Evolutionary conservation across 306 rosid genomes (phyloP).

Genomic region (Cucumis hystrix): DNA sequence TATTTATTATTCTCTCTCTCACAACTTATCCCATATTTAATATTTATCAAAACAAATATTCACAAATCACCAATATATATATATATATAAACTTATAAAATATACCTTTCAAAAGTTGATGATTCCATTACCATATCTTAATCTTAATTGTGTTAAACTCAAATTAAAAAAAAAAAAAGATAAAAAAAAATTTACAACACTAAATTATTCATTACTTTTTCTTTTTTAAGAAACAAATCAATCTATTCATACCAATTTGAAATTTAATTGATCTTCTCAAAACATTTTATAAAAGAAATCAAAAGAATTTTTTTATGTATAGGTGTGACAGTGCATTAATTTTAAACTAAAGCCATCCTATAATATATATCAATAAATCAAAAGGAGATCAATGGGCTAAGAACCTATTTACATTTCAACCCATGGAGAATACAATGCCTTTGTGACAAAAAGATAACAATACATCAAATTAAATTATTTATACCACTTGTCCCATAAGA

Average conservation of each 20-base stretch:
- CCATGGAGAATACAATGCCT: not conserved
- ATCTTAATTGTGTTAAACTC: not conserved
- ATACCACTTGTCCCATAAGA: too few species aligned
- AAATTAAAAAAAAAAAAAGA: too few species aligned
- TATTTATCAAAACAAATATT: too few species aligned
- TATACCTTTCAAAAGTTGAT: not conserved
- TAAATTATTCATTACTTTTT: not conserved
- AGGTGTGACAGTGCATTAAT: too few species aligned
- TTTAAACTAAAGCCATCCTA: too few species aligned
- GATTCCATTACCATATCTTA: not conserved
- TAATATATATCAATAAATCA: too few species aligned
- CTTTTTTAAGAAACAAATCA: not conserved
- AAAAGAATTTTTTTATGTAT: too few species aligned
- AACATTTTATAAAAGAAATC: not conserved
- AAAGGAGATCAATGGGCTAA: not conserved
- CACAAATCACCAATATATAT: too few species aligned
- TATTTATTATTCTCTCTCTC: not conserved
- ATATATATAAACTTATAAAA: too few species aligned
- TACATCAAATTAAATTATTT: too few species aligned
- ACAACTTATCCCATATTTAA: not conserved
- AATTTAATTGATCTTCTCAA: not conserved
- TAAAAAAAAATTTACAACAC: not conserved
- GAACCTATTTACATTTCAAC: not conserved
- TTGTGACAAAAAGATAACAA: not conserved
- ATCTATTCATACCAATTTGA: not conserved